These are phyloP conservation scores for Fusarium nisikadoi DNA, from an alignment of 2,329 filamentous ascomycete genomes.

Conservation along the genomic window DNA sequence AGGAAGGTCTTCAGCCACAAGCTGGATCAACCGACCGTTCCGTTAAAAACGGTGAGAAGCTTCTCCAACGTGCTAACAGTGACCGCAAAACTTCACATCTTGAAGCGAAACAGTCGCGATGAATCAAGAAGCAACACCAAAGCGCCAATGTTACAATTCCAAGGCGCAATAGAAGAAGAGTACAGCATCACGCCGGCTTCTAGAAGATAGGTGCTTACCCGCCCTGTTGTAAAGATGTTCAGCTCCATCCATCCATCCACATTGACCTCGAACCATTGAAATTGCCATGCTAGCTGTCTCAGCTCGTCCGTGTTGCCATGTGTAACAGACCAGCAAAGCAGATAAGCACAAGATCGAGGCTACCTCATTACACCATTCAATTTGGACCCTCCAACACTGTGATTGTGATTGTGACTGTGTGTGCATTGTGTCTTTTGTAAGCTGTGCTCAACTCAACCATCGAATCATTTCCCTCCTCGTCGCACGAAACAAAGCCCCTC, in stretches of 20 bases:
- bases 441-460: conserved; percentile 2
- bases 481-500: conserved; percentile 16
- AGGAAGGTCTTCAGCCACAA: conserved; percentile 12
- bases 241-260: neutral
- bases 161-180: neutral
- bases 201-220: neutral
- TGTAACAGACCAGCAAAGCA: conserved; percentile 15
- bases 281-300: conserved; percentile 19
- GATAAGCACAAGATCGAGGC: conserved; percentile 32
- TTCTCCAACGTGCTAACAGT: neutral
- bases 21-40: neutral
- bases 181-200: neutral
- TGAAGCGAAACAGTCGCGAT: neutral
- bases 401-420: neutral
- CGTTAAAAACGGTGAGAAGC: neutral
- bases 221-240: neutral
- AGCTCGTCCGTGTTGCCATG: conserved; percentile 20
- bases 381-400: neutral
- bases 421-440: neutral
- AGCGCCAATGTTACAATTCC: neutral
- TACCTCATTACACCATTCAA: conserved; percentile 2
- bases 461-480: conserved; percentile 28
- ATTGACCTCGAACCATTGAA: neutral
- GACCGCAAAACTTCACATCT: neutral
- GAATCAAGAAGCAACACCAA: neutral